These are phyloP conservation scores for Phytopythium oedochilum DNA, from an alignment of 352 stramenopile species.

Conservation along the genomic window DNA sequence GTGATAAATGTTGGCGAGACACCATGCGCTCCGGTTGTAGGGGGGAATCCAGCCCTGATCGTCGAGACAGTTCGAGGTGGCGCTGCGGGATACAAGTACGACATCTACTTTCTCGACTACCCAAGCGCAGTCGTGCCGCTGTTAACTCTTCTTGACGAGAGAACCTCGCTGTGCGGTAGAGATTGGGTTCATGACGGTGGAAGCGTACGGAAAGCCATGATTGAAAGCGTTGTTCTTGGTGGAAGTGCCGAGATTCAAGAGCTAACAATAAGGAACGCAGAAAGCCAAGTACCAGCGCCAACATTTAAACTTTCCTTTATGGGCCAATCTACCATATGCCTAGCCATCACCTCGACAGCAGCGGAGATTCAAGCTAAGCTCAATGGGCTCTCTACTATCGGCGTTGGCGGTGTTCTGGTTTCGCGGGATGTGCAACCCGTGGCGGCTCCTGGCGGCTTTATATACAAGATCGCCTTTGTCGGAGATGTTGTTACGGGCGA, in stretches of 20 bases:
- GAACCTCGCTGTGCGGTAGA: slow-evolving; percentile 11
- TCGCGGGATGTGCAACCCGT: slow-evolving; percentile 35
- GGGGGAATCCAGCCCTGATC: slow-evolving; percentile 49
- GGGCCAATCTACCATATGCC: slow-evolving; percentile 15
- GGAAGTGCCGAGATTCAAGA: slow-evolving; percentile 61
- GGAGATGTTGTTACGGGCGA: slow-evolving; percentile 51
- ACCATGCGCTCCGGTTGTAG: slow-evolving; percentile 32
- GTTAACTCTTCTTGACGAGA: slow-evolving; percentile 32
- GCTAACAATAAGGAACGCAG: slow-evolving; percentile 33
- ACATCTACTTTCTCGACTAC: slow-evolving; percentile 72
- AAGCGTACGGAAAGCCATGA: slow-evolving; percentile 34
- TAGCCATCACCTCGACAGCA: slow-evolving; percentile 27
- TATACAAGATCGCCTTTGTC: slow-evolving; percentile 70
- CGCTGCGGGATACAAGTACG: slow-evolving; percentile 54
- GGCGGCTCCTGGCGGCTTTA: slow-evolving; percentile 37
- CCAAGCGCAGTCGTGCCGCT: slow-evolving; percentile 19
- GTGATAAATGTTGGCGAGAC: slow-evolving; percentile 46
- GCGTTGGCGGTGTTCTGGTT: slow-evolving; percentile 36
- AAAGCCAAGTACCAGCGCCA: slow-evolving; percentile 8
- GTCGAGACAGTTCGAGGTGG: slow-evolving; percentile 68
- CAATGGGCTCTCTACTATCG: slow-evolving; percentile 25
- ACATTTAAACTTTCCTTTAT: slow-evolving; percentile 54
- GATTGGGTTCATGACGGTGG: slow-evolving; percentile 29
- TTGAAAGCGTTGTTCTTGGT: slow-evolving; percentile 42
- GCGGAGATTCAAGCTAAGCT: slow-evolving; percentile 23